Conservation (phyloP, 495 filamentous ascomycete genomes). For the Friedmanniomyces simplex region DNA sequence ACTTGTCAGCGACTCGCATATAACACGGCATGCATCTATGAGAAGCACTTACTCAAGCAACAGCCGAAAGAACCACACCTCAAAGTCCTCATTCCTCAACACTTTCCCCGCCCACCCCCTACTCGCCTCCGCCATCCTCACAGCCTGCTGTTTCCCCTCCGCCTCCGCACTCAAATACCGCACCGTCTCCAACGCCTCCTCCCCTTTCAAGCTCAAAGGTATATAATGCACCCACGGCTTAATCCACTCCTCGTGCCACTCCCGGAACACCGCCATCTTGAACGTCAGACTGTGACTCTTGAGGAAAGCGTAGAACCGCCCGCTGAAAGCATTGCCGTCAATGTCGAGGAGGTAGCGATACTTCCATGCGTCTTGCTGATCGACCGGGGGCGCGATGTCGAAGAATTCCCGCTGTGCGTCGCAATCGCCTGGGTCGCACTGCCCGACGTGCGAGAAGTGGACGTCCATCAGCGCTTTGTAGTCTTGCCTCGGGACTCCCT, state of each 20-base stretch:
- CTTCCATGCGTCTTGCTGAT: constrained; percentile 71
- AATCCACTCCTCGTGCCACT: constrained; percentile 95
- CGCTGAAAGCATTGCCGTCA: constrained; percentile 92
- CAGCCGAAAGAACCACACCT: constrained; percentile 79
- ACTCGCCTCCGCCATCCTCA: constrained; percentile 59
- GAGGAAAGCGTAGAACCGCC: constrained; percentile 87
- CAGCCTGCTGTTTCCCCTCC: constrained; percentile 41
- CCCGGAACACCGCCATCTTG: constrained; percentile 82
- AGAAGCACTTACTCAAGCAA: constrained; percentile 62
- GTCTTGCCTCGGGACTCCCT: constrained; percentile 50
- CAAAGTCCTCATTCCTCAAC: constrained; percentile 31
- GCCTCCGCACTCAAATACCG: constrained; percentile 26
- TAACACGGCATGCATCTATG: background rate
- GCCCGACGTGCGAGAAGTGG: constrained; percentile 75
- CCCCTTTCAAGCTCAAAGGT: constrained; percentile 66
- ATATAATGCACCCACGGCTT: constrained; percentile 93
- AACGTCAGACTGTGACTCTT: constrained; percentile 71
- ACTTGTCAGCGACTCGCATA: background rate
- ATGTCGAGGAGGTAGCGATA: constrained; percentile 83
- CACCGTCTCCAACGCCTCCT: constrained; percentile 68
- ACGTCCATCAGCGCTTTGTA: constrained; percentile 66
- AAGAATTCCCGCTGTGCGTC: constrained; percentile 75
- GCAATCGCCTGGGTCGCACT: constrained; percentile 84
- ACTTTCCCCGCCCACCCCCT: constrained; percentile 49
- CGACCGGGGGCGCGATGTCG: constrained; percentile 49